Evolutionary conservation across 2,329 filamentous ascomycete species (phyloP), one percentile per base, ranked within the genome.

Genomic region (Pleurostoma richardsiae): DNA sequence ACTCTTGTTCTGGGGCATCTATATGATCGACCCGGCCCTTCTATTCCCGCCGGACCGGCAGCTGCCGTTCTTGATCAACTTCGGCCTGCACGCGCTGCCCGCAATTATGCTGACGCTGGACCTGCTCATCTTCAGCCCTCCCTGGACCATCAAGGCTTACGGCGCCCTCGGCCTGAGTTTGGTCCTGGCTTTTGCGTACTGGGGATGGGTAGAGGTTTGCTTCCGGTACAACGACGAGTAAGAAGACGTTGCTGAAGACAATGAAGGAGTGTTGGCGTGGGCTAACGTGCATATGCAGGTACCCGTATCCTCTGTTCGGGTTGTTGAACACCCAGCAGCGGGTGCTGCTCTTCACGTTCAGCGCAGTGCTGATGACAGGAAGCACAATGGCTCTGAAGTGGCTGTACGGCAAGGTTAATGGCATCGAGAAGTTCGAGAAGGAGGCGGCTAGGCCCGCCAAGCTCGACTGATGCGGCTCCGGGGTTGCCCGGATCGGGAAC

Each of bases 301-400:
- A 95, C 56, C 90, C 90, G 0, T 96, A 96, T 64, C 90, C 91
- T 1, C 76, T 96, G 29, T 92, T 96, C 53, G 83, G 74, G 6
- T 62, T 87, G 40, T 69, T 95, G 39, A 76, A 73, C 43, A 86
- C 82, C 0, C 61, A 70, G 42, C 83, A 90, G 59, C 79, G 91
- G 26, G 69, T 83, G 6, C 67, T 79, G 1, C 70, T 95, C 7
- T 95, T 95, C 55, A 74, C 73, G 1, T 68, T 79, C 19, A 86
- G 87, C 39, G 90, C 88, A 1, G 59, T 77, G 1, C 65, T 88
- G 11, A 91, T 95, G 81, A 84, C 86, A 3, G 62, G 72, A 3
- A 89, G 83, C 53, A 91, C 88, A 0, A 69, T 80, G 27, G 66
- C 74, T 7, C 68, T 95, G 52, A 86, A 90, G 61, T 85, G 77